Base-by-base conservation (phyloP, 257 asterid genomes). In the Oldenlandia corymbosa region DNA sequence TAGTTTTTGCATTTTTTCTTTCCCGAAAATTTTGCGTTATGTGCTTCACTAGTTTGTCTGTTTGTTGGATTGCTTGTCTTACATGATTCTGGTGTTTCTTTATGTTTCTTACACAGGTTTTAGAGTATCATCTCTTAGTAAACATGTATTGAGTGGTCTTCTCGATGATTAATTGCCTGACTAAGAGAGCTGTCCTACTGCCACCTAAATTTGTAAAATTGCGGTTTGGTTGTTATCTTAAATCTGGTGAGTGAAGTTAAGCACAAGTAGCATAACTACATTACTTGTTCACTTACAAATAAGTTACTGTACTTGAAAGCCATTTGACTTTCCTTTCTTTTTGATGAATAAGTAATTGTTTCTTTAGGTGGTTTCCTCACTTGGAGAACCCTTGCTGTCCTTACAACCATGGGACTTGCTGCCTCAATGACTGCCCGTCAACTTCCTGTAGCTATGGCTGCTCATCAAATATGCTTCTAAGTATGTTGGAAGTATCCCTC, bases 401-500 rank as follows among this genome's bases (percentile, higher is more conserved):
- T 92, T 31, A 34, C 87, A 74, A 89, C 96, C 32, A 71, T 82
- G 95, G 85, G 95, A 43, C 84, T 89, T 49, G 97, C 81, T 58
- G 81, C 99, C 68, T 83, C 97, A 70, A 87, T 92, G 99, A 97
- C 99, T 61, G 95, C 99, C 72, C 97, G 97, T 57, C 97, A 89
- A 75, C 97, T 97, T 60, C 81, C 99, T 36, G 62, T 82, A 23
- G 93, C 97, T 32, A 89, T 89, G 97, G 97, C 97, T 66, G 97
- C 91, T 79, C 97, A 92, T 74, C 99, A 92, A 52, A 85, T 92
- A 68, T 88, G 97, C 85, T 68, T 81, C 59, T 95, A 92, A 84
- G 88, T 92, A 32, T 92, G 98, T 84, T 92, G 64, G 88, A 95
- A 71, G 97, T 88, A 55, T 84, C 99, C 13, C 91, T n/a, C n/a